Base-by-base conservation (phyloP, 176 grass and related monocot species). In the Dactylis glomerata region DNA sequence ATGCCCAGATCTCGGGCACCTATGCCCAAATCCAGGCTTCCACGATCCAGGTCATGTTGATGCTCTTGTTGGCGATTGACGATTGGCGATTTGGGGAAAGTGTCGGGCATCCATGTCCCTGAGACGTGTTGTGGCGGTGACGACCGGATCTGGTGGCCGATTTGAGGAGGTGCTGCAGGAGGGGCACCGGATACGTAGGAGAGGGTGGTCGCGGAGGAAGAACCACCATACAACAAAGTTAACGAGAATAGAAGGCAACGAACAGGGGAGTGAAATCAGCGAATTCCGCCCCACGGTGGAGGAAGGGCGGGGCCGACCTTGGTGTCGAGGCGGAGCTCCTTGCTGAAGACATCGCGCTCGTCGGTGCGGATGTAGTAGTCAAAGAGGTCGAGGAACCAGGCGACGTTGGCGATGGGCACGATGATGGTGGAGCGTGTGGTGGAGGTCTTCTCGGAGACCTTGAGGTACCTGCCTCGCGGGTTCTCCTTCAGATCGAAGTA, bases 401-500 rank as follows among this genome's bases (percentile, higher is more conserved):
- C 69, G 80, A 99, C 92, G 36, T 93, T 89, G 7, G 87, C 86
- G 76, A 95, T 81, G 66, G 96, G 96, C 26, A 99, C 87, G 82
- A 99, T 99, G 86, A 96, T 99, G 75, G 93, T 96, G 68, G 96
- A 96, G 81, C 96, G 88, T 81, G 92, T 94, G 28, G 96, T 88
- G 16, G 91, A 91, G 5, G 93, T 96, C 84, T 99, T 99, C 93
- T 98, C 93, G n/a, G 93, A 96, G 84, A 98, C 92, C 91, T 98
- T 98, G 49, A 98, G 92, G 83, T 98, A 98, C 86, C 91, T 90
- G 40, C 96, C 96, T 59, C 96, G 71, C 27, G 96, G 91, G 54
- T 98, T 98, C 91, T 98, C 96, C 83, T 98, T 98, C 56, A 98
- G 91, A 91, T 98, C 96, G 86, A 98, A 98, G 83, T 98, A 98